Evolutionary conservation across 768 basidiomycete species (phyloP).

Genomic region (Pulveroboletus frians): DNA sequence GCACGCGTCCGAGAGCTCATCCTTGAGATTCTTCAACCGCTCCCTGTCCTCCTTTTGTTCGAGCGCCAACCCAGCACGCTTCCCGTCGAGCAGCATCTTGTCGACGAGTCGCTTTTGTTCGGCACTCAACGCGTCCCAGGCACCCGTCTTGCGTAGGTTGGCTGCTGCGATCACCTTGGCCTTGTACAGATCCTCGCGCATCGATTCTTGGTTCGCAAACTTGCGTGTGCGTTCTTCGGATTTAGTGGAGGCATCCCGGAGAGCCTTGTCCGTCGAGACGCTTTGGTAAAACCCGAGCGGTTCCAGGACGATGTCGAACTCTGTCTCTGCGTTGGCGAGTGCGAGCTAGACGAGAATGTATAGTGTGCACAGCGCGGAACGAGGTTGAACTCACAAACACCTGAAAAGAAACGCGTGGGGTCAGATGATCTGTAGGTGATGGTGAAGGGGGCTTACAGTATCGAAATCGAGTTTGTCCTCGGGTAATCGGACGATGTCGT

Average conservation of each 20-base stretch:
- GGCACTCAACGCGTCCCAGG: conserved; percentile 53
- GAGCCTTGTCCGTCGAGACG: conserved; percentile 64
- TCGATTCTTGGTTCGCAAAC: conserved; percentile 69
- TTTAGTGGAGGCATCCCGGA: conserved; percentile 77
- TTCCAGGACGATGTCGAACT: conserved; percentile 46
- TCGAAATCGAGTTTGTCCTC: conserved; percentile 59
- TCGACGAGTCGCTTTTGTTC: conserved; percentile 79
- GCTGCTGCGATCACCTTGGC: conserved; percentile 66
- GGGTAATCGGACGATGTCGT: conserved; percentile 57
- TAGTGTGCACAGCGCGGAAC: neutral
- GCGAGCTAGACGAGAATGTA: too few relatives aligned
- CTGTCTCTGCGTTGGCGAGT: conserved; percentile 56
- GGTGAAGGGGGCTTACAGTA: conserved; percentile 43
- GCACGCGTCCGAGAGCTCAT: conserved; percentile 69
- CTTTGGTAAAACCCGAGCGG: conserved; percentile 78
- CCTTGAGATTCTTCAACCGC: conserved; percentile 58
- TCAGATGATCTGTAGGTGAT: neutral
- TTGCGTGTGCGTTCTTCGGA: conserved; percentile 69
- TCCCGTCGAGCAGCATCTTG: conserved; percentile 75
- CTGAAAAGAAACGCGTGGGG: conserved; percentile 29
- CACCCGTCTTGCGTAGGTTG: conserved; percentile 58
- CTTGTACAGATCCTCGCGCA: conserved; percentile 76
- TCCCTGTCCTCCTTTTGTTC: conserved; percentile 53
- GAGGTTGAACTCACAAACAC: conserved; percentile 60
- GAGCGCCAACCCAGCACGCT: conserved; percentile 70